phyloP scores from a whole-genome alignment of 2,329 filamentous ascomycete species.

The Aspergillus sp. region DNA sequence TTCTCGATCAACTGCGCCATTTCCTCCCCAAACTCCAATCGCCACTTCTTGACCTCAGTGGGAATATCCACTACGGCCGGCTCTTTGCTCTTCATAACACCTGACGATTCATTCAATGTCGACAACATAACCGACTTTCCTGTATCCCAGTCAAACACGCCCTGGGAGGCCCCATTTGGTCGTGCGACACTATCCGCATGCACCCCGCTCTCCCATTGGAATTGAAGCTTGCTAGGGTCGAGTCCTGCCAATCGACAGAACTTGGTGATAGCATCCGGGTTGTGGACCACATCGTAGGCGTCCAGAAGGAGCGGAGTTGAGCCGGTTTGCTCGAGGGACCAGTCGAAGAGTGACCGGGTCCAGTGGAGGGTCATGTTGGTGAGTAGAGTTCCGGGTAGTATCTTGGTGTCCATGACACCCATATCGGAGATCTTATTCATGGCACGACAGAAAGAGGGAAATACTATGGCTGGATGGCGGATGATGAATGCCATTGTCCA shows the following conservation, averaged over 20 bases:
- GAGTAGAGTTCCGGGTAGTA: neutral
- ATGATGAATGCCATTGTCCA: slow-evolving; percentile 5
- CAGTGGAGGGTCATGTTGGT: neutral
- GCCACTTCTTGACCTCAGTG: slow-evolving; percentile 28
- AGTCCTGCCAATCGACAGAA: neutral
- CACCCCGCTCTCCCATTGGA: neutral
- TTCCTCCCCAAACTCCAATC: slow-evolving; percentile 22
- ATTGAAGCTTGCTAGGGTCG: neutral
- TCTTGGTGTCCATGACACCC: neutral
- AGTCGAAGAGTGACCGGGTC: neutral
- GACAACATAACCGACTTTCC: neutral
- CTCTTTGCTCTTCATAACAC: slow-evolving; percentile 4
- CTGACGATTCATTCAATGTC: neutral
- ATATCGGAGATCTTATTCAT: neutral
- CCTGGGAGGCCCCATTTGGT: neutral
- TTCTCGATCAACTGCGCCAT: slow-evolving; percentile 5
- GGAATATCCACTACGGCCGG: slow-evolving; percentile 22
- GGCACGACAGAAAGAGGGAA: neutral
- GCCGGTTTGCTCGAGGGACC: neutral
- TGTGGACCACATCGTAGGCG: neutral
- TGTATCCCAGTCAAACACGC: neutral
- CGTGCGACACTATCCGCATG: neutral
- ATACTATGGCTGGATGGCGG: slow-evolving; percentile 1
- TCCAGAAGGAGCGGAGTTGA: neutral
- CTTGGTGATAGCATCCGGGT: neutral